A percentile compares a stretch with the other conserved stretches of the same genome.
Evolutionary conservation across 2,329 filamentous ascomycete genomes (phyloP).

Genomic region (Colletotrichum theobromicola): DNA sequence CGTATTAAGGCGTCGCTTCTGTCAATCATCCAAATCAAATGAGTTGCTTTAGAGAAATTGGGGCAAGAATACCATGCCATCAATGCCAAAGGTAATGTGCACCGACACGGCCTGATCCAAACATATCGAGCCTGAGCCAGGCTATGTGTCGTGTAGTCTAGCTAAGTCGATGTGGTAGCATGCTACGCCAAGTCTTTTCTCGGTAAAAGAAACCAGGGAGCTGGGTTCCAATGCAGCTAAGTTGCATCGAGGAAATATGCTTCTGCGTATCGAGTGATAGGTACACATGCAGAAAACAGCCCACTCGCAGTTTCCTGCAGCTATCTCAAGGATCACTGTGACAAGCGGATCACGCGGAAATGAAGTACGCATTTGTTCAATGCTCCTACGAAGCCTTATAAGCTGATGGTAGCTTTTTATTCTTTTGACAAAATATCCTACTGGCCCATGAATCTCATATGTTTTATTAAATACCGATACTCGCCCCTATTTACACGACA

Average conservation of each 20-base stretch:
- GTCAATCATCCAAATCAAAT: too few relatives aligned
- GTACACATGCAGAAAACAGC: background rate
- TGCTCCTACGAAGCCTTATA: background rate
- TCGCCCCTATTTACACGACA: background rate
- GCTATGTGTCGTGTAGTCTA: too few relatives aligned
- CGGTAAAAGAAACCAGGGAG: accelerated
- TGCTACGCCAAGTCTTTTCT: accelerated
- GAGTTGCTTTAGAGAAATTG: too few relatives aligned
- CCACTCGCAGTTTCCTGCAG: accelerated
- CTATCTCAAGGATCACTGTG: background rate
- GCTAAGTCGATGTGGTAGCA: background rate
- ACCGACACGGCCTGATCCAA: too few relatives aligned
- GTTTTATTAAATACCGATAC: too few relatives aligned
- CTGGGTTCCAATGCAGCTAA: background rate
- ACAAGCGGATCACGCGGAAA: background rate
- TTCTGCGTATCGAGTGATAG: accelerated
- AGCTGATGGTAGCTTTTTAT: accelerated
- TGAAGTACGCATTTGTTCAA: background rate
- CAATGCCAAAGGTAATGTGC: too few relatives aligned
- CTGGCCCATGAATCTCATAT: background rate
- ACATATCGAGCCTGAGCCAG: too few relatives aligned
- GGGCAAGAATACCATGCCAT: too few relatives aligned
- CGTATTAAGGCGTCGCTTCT: too few relatives aligned
- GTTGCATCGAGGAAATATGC: accelerated
- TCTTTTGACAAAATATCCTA: too few relatives aligned